phyloP scores from a whole-genome alignment of 1,284 basidiomycete species.

The Melampsora abietis-canadensis region DNA sequence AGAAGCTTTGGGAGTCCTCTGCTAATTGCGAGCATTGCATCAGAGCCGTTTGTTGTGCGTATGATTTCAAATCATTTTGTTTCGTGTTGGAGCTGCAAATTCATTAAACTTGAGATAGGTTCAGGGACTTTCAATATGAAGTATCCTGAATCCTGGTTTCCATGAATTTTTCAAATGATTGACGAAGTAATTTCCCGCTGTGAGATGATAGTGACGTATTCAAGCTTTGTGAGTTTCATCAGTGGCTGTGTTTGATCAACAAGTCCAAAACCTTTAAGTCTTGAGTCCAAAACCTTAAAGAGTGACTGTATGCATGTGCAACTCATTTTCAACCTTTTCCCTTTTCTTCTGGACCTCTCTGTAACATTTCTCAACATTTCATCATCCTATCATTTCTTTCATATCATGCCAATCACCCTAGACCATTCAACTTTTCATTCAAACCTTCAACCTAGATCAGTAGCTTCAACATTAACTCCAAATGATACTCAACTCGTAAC shows the following conservation, averaged over 20 bases:
- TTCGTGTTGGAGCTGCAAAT: too few relatives aligned
- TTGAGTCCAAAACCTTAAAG: not conserved
- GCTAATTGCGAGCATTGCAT: too few relatives aligned
- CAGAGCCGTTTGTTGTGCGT: too few relatives aligned
- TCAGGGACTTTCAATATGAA: too few relatives aligned
- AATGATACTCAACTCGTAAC: constrained; percentile 24
- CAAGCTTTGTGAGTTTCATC: not conserved
- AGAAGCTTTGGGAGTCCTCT: too few relatives aligned
- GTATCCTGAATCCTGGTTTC: too few relatives aligned
- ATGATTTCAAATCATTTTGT: too few relatives aligned
- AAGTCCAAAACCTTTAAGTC: not conserved
- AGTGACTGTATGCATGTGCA: not conserved
- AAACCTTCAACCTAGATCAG: constrained; percentile 18
- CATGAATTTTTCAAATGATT: too few relatives aligned
- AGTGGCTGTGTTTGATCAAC: not conserved
- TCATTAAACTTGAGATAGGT: too few relatives aligned
- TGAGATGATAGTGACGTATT: too few relatives aligned
- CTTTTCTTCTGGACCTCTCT: not conserved
- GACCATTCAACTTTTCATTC: not conserved
- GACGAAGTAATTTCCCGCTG: too few relatives aligned
- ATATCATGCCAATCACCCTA: constrained; percentile 2
- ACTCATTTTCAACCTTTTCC: not conserved
- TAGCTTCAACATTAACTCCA: constrained; percentile 13
- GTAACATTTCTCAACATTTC: not conserved
- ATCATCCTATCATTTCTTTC: not conserved